A percentile compares a stretch with the other conserved stretches of the same genome.
Conservation (phyloP, 2,329 filamentous ascomycete species). For the Colletotrichum caudatum region DNA sequence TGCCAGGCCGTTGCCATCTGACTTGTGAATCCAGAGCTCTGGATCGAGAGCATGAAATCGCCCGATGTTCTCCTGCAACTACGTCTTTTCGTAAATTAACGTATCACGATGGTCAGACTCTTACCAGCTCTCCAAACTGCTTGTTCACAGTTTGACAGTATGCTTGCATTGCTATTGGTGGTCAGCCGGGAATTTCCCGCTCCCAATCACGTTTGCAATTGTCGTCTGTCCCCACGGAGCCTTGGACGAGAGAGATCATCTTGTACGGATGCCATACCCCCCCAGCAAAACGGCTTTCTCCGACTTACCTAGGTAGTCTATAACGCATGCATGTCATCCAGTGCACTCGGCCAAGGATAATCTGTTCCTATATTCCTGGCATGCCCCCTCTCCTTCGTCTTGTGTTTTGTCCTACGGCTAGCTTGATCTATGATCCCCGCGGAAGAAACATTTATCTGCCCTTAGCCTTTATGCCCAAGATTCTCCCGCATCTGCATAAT, state of each 20-base stretch:
- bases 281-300: neutral
- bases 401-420: neutral
- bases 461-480: neutral
- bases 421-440: neutral
- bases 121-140: neutral
- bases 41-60: conserved; percentile 12
- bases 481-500: neutral
- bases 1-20: neutral
- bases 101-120: conserved; percentile 18
- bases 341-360: neutral
- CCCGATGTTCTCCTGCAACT: conserved; percentile 17
- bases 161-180: neutral
- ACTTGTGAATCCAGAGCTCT: neutral
- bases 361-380: neutral
- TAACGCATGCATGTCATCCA: conserved; percentile 12
- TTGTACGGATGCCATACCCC: neutral
- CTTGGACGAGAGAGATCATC: neutral
- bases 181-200: neutral
- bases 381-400: neutral
- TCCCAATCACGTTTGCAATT: neutral
- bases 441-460: too few species aligned
- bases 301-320: neutral
- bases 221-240: neutral
- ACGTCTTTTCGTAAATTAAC: conserved; percentile 22
- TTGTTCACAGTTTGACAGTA: conserved; percentile 9